A percentile compares a stretch with the other conserved stretches of the same genome.
These are phyloP conservation scores for Calonectria hawksworthii DNA, from an alignment of 2,329 filamentous ascomycete genomes.

Conservation along the genomic window DNA sequence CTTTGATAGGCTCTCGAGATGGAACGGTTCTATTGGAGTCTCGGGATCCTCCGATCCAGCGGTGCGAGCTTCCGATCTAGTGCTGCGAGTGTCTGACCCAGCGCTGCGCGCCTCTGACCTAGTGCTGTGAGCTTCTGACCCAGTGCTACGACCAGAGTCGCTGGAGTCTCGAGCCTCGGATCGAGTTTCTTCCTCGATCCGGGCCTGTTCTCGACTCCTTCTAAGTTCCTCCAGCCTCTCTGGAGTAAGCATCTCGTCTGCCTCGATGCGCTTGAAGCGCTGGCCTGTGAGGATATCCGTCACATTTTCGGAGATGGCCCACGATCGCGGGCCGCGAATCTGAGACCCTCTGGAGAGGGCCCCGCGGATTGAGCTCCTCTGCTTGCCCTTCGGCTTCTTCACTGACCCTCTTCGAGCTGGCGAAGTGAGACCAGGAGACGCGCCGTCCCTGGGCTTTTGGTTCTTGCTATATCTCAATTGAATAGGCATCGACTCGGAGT, in stretches of 20 bases:
- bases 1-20: slow-evolving; percentile 62
- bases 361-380: slow-evolving; percentile 23
- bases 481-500: slow-evolving; percentile 43
- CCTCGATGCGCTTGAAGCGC: slow-evolving; percentile 68
- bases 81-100: neutral
- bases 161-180: neutral
- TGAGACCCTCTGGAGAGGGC: slow-evolving; percentile 30
- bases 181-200: slow-evolving; percentile 36
- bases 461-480: slow-evolving; percentile 35
- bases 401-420: slow-evolving; percentile 50
- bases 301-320: slow-evolving; percentile 70
- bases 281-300: slow-evolving; percentile 69
- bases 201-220: slow-evolving; percentile 49
- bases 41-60: slow-evolving; percentile 42
- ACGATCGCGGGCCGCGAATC: slow-evolving; percentile 54
- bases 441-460: slow-evolving; percentile 25
- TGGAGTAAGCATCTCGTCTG: slow-evolving; percentile 71
- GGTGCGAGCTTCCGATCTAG: slow-evolving; percentile 27
- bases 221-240: slow-evolving; percentile 63
- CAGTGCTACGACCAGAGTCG: slow-evolving; percentile 26
- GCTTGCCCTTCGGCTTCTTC: slow-evolving; percentile 55
- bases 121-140: slow-evolving; percentile 41
- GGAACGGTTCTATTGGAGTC: slow-evolving; percentile 64
- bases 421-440: slow-evolving; percentile 30
- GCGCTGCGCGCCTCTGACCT: slow-evolving; percentile 34